Percentiles rank a stretch among this genome's conserved stretches.
These are phyloP conservation scores for Podospora fimiseda DNA, from an alignment of 495 filamentous ascomycete genomes.

Conservation along the genomic window DNA sequence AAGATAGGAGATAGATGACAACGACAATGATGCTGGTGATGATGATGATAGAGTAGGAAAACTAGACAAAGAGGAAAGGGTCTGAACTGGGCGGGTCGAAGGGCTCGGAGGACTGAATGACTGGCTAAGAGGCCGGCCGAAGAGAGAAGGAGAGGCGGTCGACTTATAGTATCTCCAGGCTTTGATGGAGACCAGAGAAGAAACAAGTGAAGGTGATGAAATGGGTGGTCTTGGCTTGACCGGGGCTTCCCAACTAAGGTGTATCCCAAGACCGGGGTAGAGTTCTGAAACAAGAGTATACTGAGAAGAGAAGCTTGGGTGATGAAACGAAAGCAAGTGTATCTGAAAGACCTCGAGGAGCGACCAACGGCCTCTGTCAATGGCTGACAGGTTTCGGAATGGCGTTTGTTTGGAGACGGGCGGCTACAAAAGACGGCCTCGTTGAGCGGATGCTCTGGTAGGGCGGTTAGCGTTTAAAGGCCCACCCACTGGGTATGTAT, in stretches of 20 bases:
- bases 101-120: conserved; percentile 26
- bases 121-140: conserved; percentile 21
- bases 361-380: conserved; percentile 37
- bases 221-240: conserved; percentile 8
- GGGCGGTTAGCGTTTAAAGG: conserved; percentile 36
- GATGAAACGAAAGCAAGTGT: conserved; percentile 46
- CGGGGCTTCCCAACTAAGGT: conserved; percentile 14
- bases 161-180: conserved; percentile 28
- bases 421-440: conserved; percentile 37
- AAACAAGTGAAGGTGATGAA: conserved; percentile 15
- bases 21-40: conserved; percentile 16
- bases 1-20: conserved; percentile 14
- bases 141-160: conserved; percentile 19
- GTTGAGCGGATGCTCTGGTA: conserved; percentile 25
- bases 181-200: conserved; percentile 16
- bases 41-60: conserved; percentile 24
- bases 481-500: conserved; percentile 1
- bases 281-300: conserved; percentile 43
- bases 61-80: conserved; percentile 22
- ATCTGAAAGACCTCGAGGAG: conserved; percentile 39
- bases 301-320: conserved; percentile 27
- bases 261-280: conserved; percentile 14
- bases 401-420: conserved; percentile 47
- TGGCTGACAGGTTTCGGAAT: conserved; percentile 40
- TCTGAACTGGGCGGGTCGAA: conserved; percentile 23